These are phyloP conservation scores for Avicennia marina DNA, from an alignment of 257 asterid species.

Conservation along the genomic window DNA sequence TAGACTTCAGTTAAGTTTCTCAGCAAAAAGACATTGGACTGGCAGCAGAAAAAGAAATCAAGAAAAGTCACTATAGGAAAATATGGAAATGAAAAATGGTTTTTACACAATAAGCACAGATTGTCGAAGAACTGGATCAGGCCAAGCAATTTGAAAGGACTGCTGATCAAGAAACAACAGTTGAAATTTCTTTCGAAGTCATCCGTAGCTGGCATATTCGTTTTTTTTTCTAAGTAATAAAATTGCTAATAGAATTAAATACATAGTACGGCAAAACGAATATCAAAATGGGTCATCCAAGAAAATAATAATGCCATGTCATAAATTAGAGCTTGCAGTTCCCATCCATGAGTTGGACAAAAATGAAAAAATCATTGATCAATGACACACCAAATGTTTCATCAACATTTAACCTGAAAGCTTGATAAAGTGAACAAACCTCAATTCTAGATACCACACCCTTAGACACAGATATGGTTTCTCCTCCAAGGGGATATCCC, in stretches of 20 bases:
- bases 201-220: background rate
- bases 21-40: no score
- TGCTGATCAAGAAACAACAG: background rate
- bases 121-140: background rate
- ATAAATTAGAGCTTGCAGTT: no score
- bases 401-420: background rate
- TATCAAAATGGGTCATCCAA: no score
- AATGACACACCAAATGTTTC: background rate
- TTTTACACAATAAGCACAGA: background rate
- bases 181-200: background rate
- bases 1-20: no score
- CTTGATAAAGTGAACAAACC: constrained; percentile 43
- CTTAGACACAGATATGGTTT: constrained; percentile 94
- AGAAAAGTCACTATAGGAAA: no score
- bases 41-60: no score
- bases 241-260: background rate
- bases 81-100: no score
- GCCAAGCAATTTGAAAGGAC: background rate
- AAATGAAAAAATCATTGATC: background rate
- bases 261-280: no score
- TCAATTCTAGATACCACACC: constrained; percentile 98
- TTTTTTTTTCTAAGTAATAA: background rate
- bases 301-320: no score
- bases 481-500: constrained; percentile 99
- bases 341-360: no score